Percentiles rank a stretch among this genome's conserved stretches.
Conservation (phyloP, 1,139 yeast genomes). For the Zygoascus sp. region DNA sequence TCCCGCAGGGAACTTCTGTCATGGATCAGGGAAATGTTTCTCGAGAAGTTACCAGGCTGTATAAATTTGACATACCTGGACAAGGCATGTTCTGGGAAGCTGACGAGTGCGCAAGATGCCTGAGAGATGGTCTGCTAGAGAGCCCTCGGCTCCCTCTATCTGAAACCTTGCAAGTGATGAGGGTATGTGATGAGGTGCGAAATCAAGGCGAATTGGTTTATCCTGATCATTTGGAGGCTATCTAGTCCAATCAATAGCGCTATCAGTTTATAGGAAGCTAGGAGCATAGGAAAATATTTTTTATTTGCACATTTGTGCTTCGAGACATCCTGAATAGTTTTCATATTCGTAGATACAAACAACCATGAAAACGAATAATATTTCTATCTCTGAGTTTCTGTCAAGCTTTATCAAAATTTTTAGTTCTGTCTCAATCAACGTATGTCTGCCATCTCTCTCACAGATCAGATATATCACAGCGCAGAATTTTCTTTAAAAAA, state of each 20-base stretch:
- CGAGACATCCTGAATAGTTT: no score
- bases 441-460: no score
- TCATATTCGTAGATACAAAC: no score
- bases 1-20: constrained; percentile 14
- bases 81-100: constrained; percentile 52
- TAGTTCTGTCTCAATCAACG: no score
- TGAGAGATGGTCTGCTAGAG: constrained; percentile 38
- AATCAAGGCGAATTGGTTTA: constrained; percentile 41
- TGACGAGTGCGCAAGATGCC: constrained; percentile 45
- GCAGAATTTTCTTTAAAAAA: no score
- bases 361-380: not conserved
- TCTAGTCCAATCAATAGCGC: no score
- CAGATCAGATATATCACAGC: no score
- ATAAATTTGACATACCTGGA: constrained; percentile 26
- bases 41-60: constrained; percentile 4
- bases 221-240: constrained; percentile 37
- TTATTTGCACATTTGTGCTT: no score
- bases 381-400: not conserved
- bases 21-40: constrained; percentile 11
- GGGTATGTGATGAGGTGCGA: constrained; percentile 44
- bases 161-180: constrained; percentile 45
- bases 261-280: no score
- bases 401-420: not conserved
- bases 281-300: no score
- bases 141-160: constrained; percentile 40